These are phyloP conservation scores for Stagonosporopsis vannaccii DNA, from an alignment of 2,329 filamentous ascomycete genomes.

Conservation along the genomic window DNA sequence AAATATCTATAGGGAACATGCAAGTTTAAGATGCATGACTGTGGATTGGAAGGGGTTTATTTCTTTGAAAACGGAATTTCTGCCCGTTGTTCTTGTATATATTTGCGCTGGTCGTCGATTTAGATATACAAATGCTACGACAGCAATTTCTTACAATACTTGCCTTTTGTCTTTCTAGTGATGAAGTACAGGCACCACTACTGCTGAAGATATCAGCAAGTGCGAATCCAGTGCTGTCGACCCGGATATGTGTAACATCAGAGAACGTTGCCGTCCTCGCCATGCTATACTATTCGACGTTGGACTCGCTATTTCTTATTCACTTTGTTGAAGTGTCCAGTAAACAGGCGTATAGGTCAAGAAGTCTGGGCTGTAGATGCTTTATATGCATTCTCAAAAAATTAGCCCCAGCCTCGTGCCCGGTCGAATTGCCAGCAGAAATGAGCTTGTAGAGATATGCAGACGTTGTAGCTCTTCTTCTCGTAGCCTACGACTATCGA, in stretches of 20 bases:
- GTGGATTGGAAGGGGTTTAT: neutral
- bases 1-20: neutral
- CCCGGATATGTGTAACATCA: too few species aligned
- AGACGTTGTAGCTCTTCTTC: neutral
- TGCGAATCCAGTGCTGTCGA: too few species aligned
- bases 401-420: neutral
- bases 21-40: neutral
- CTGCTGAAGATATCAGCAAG: too few species aligned
- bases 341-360: neutral
- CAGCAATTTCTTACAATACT: neutral
- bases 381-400: neutral
- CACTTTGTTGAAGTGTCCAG: too few species aligned
- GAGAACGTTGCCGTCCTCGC: too few species aligned
- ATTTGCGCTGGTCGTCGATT: constrained; percentile 16
- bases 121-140: constrained; percentile 11
- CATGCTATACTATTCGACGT: too few species aligned
- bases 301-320: too few species aligned
- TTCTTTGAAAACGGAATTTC: neutral
- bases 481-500: neutral
- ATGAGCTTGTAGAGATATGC: neutral
- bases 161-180: too few species aligned
- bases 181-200: too few species aligned
- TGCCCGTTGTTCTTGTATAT: constrained; percentile 15
- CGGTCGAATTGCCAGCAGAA: neutral
- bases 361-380: neutral